Evolutionary conservation across 2,329 filamentous ascomycete species (phyloP).

Genomic region (Volutella citrinella): DNA sequence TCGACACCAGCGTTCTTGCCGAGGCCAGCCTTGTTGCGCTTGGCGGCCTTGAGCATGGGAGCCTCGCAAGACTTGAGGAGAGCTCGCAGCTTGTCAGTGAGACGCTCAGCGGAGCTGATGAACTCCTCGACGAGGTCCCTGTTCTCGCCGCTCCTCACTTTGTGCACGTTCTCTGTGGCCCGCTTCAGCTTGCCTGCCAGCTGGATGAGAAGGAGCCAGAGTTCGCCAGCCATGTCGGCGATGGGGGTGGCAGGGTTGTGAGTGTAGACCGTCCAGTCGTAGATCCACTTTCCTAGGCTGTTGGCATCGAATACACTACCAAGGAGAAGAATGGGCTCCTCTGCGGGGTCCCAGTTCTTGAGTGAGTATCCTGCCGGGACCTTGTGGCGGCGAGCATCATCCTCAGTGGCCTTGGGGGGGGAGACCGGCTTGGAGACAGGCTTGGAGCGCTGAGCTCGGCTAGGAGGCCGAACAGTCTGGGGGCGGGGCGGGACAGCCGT

Average conservation of each 20-base stretch:
- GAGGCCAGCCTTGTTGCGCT: conserved; percentile 65
- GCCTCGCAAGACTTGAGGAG: conserved; percentile 89
- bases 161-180: conserved; percentile 72
- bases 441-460: conserved; percentile 23
- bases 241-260: conserved; percentile 80
- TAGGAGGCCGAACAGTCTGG: conserved; percentile 47
- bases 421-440: conserved; percentile 27
- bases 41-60: conserved; percentile 90
- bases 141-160: conserved; percentile 70
- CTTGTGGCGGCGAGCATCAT: conserved; percentile 60
- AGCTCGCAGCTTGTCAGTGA: conserved; percentile 80
- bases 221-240: conserved; percentile 85
- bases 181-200: conserved; percentile 91
- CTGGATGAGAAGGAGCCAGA: conserved; percentile 94
- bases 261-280: conserved; percentile 96
- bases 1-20: conserved; percentile 91
- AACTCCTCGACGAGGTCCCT: conserved; percentile 86
- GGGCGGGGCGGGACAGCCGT: conserved; percentile 50
- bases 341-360: conserved; percentile 97
- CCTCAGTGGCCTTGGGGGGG: conserved; percentile 52
- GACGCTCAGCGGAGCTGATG: conserved; percentile 79
- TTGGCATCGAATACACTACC: conserved; percentile 97
- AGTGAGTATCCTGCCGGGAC: conserved; percentile 90
- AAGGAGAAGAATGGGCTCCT: conserved; percentile 89
- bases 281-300: conserved; percentile 98